Conservation (phyloP, 805 yeast species). For the Candida easanensis region DNA sequence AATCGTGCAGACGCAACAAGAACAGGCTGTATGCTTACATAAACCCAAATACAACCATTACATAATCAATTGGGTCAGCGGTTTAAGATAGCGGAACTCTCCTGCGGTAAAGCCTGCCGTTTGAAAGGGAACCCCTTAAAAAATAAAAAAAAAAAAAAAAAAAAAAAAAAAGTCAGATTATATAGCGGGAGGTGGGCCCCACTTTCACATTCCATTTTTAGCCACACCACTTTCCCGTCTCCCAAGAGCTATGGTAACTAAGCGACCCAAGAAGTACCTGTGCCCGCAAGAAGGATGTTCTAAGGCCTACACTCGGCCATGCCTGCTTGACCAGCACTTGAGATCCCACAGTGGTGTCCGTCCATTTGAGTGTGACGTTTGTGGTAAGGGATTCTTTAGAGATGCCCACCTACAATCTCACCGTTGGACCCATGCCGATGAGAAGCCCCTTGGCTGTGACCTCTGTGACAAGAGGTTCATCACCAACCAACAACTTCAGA, state of each 20-base stretch:
- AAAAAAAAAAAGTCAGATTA: too few species aligned
- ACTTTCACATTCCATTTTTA: too few species aligned
- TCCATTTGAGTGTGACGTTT: slow-evolving; percentile 63
- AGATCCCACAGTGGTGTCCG: slow-evolving; percentile 73
- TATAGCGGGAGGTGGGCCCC: too few species aligned
- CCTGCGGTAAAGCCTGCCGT: too few species aligned
- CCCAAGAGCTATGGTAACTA: slow-evolving; percentile 1
- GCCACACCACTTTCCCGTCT: too few species aligned
- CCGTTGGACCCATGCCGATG: slow-evolving; percentile 57
- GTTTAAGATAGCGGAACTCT: too few species aligned
- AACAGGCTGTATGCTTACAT: too few species aligned
- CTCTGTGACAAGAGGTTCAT: slow-evolving; percentile 61
- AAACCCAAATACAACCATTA: too few species aligned
- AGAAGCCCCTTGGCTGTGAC: slow-evolving; percentile 54
- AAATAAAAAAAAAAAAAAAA: too few species aligned
- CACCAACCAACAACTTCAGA: slow-evolving; percentile 52
- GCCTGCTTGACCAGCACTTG: slow-evolving; percentile 59
- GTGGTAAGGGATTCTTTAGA: slow-evolving; percentile 63
- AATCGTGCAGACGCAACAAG: too few species aligned
- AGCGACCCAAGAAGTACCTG: slow-evolving; percentile 38
- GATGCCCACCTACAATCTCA: slow-evolving; percentile 81
- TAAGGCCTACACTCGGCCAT: slow-evolving; percentile 55
- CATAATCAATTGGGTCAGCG: too few species aligned
- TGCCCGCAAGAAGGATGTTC: slow-evolving; percentile 47
- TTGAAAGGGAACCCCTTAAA: too few species aligned